Base-by-base conservation (phyloP, 345 rosid genomes). In the Salix purpurea region DNA sequence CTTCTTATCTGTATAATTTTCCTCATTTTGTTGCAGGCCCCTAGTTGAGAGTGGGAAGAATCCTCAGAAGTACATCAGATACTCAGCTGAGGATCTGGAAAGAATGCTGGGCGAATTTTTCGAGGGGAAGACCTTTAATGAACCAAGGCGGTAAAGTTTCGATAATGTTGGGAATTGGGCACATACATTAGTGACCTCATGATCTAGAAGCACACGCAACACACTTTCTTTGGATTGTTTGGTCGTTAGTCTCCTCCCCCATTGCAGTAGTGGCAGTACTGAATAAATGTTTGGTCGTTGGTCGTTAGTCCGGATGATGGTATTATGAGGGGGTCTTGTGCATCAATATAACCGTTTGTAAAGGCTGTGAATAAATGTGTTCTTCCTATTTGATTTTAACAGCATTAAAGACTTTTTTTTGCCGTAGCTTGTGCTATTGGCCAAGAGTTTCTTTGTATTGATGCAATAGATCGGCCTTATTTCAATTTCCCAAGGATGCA, bases 81-180 rank as follows among this genome's bases (percentile, higher is more conserved):
- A 91, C 83, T 58, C 89, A 2, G 88, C 97, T 0, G 99, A 96
- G 85, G 99, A 96, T 85, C 94, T 96, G 40, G 98, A 96, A 56
- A 89, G 90, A 69, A 91, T 94, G 94, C 71, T 96, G 85, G 91
- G 95, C 15, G 98, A 96, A 77, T 94, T 96, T 81, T 96, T 96
- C 34, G 99, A 96, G 80, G 97, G 97, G 70, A 94, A 89, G 87
- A 89, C 85, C 46, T 74, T 82, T 79, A 91, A 79, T 74, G 99
- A 96, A 74, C 88, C 90, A 10, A 89, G 85, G 80, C 87, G 98
- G 37, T 92, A 87, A 39, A 39, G 16, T 7, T 40, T 68, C 30
- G 9, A 37, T 12, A 19, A 1, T 19, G 28, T 58, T 58, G 62
- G 2, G 3, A 46, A 46, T 13, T 14, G 50, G 50, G 50, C 50